These are phyloP conservation scores for Leishmania turanica DNA, from an alignment of 208 protist species.

Conservation along the genomic window DNA sequence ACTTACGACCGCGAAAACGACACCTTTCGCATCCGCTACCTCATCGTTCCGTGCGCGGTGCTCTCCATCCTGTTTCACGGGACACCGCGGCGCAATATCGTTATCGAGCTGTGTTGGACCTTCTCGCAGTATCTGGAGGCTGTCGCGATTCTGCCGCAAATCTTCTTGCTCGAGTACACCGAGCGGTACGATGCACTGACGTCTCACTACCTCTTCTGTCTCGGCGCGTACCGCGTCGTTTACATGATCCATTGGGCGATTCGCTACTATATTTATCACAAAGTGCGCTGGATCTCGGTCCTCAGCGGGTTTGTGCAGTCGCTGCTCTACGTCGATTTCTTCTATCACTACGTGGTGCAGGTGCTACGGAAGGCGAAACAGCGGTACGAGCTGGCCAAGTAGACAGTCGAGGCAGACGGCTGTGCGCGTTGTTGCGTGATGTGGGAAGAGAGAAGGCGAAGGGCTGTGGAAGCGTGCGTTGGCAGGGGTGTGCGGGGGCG, in stretches of 20 bases:
- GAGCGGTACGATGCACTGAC: conserved; percentile 94
- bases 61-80: conserved; percentile 79
- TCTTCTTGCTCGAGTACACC: conserved; percentile 95
- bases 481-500: neutral
- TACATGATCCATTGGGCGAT: conserved; percentile 97
- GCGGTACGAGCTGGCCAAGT: conserved; percentile 76
- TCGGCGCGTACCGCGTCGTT: conserved; percentile 94
- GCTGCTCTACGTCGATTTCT: conserved; percentile 96
- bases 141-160: conserved; percentile 96
- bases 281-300: conserved; percentile 76
- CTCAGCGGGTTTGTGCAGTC: conserved; percentile 92
- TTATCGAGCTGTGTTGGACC: conserved; percentile 92
- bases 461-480: neutral
- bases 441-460: neutral
- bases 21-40: conserved; percentile 90
- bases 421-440: neutral
- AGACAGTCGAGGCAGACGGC: neutral
- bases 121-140: conserved; percentile 97
- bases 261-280: conserved; percentile 72
- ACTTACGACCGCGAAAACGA: conserved; percentile 92
- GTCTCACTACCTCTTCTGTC: conserved; percentile 94
- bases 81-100: conserved; percentile 27
- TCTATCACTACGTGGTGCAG: conserved; percentile 95
- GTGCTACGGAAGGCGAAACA: conserved; percentile 81
- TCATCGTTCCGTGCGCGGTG: conserved; percentile 79